Base-by-base conservation (phyloP, 345 rosid species). In the Raphanus raphanistrum region DNA sequence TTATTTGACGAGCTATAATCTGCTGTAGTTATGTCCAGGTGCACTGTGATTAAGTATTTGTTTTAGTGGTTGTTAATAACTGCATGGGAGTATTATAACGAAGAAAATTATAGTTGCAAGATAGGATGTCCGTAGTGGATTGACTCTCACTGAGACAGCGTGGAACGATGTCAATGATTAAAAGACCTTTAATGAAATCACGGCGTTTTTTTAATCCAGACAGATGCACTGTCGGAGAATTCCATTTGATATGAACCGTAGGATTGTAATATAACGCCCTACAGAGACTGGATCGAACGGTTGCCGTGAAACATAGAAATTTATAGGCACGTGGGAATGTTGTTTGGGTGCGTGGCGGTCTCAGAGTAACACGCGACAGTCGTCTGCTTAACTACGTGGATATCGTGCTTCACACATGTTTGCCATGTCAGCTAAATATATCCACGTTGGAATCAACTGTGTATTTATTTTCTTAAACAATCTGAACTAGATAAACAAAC, bases 361-460 rank as follows among this genome's bases (percentile, higher is more conserved):
- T 73, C 52, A 10, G 60, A 68, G 66, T 52, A 35, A 68, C 82
- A 79, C 82, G 75, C 82, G 61, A 62, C 41, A 52, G 36, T 79
- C 71, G 78, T 68, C 74, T 61, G 29, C 82, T 73, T 27, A 15
- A 50, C 10, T 50, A 26, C 11, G 74, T 61, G 17, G 74, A 61
- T 28, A 62, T 16, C 77, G 73, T 60, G 82, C 36, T 60, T 62
- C 17, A 67, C 82, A 73, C 82, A 58, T 73, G 75, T 74, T 68
- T 73, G 32, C 52, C 82, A 79, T 13, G 71, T 73, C 82, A 62
- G 27, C 12, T 52, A 2, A 16, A 11, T 15, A 15, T 26, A 52
- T 60, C 73, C 62, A 58, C 32, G 62, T 58, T 58, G 31, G 62
- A 58, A 58, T 58, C n/a, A 58, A 25, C 64, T 10, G 21, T 16